Conservation (phyloP, 2,329 filamentous ascomycete species). For the Cladosporium halotolerans region DNA sequence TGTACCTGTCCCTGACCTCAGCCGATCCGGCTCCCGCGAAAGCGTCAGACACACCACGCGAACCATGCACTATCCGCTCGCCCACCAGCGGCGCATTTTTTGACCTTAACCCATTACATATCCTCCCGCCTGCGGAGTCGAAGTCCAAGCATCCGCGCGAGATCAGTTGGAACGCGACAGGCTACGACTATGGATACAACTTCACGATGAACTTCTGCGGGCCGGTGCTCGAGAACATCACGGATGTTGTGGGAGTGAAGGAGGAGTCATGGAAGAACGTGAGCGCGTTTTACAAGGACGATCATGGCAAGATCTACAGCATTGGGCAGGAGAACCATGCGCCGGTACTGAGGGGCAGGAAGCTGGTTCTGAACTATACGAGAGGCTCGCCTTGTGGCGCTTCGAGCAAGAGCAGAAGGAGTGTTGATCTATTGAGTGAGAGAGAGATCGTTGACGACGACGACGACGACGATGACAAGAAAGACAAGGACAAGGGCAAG, state of each 20-base stretch:
- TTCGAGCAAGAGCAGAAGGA: conserved; percentile 25
- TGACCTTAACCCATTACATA: conserved; percentile 53
- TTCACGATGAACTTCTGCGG: conserved; percentile 80
- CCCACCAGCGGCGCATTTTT: conserved; percentile 57
- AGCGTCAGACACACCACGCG: conserved; percentile 35
- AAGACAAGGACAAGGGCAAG: conserved; percentile 28
- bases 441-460: conserved; percentile 37
- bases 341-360: conserved; percentile 58
- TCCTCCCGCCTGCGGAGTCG: conserved; percentile 44
- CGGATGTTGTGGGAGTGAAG: conserved; percentile 51
- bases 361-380: conserved; percentile 49
- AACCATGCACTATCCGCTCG: conserved; percentile 57
- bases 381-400: conserved; percentile 43
- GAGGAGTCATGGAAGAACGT: conserved; percentile 62
- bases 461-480: conserved; percentile 29
- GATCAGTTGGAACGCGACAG: conserved; percentile 58
- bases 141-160: conserved; percentile 49
- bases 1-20: conserved; percentile 29
- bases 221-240: conserved; percentile 58
- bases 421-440: conserved; percentile 20
- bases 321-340: conserved; percentile 57
- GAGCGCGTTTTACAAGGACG: conserved; percentile 66
- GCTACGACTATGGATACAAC: conserved; percentile 72
- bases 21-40: conserved; percentile 35
- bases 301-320: conserved; percentile 60